phyloP scores from a whole-genome alignment of 176 grass and related monocot genomes.

The Poa annua region DNA sequence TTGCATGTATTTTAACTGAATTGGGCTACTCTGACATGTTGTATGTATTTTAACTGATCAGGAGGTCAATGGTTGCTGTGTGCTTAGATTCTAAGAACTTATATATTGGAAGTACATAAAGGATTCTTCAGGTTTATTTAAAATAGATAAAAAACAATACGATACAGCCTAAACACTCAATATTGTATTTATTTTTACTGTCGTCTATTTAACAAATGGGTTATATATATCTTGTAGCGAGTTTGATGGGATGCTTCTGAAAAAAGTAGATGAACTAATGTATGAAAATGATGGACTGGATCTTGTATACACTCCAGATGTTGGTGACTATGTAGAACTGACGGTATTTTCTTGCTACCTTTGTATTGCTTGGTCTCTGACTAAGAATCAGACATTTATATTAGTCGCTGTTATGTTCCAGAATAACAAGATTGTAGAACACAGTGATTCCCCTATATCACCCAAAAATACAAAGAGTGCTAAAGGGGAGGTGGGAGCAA shows the following conservation, averaged over 20 bases:
- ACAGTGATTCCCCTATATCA: neutral
- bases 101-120: neutral
- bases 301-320: neutral
- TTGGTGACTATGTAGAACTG: neutral
- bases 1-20: conserved; percentile 1
- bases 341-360: neutral
- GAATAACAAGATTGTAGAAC: neutral
- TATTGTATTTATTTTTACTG: neutral
- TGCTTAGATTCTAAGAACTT: neutral
- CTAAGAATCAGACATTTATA: neutral
- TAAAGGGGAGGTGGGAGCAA: neutral
- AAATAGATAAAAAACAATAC: neutral
- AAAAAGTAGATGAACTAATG: neutral
- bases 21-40: no score
- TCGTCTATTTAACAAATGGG: neutral
- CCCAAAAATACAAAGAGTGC: no score
- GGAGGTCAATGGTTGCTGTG: neutral
- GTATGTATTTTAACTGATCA: conserved; percentile 1
- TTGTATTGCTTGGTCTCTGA: neutral
- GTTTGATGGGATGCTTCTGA: neutral
- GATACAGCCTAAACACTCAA: neutral
- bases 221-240: neutral
- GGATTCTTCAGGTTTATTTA: conserved; percentile 21
- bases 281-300: conserved; percentile 16
- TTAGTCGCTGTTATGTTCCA: neutral